Evolutionary conservation across 2,329 filamentous ascomycete species (phyloP).

Genomic region (Colletotrichum sp.): DNA sequence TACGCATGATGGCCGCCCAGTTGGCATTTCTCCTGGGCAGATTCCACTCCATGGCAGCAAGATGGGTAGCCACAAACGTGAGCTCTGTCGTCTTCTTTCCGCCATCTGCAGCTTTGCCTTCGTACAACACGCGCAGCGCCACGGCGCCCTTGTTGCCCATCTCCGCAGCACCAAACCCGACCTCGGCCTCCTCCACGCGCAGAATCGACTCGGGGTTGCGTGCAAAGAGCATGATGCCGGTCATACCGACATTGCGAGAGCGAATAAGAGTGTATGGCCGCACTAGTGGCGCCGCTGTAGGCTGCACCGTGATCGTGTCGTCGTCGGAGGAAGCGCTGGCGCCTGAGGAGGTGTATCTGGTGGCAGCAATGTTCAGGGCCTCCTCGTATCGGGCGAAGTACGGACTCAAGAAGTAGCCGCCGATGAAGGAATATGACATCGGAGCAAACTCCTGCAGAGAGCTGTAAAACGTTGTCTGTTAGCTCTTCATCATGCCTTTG

Average conservation of each 20-base stretch:
- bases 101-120: conserved; percentile 31
- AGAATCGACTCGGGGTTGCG: conserved; percentile 65
- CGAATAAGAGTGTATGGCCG: conserved; percentile 72
- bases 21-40: conserved; percentile 80
- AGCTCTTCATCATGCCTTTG: background rate
- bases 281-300: conserved; percentile 23
- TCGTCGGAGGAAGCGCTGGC: conserved; percentile 21
- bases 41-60: conserved; percentile 86
- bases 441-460: conserved; percentile 93
- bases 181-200: conserved; percentile 76
- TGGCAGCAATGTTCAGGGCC: conserved; percentile 73
- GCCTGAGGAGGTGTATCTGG: conserved; percentile 30
- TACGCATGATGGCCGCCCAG: conserved; percentile 83
- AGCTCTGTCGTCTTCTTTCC: conserved; percentile 60
- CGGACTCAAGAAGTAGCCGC: conserved; percentile 76
- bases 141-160: conserved; percentile 98
- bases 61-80: conserved; percentile 87
- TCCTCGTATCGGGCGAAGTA: conserved; percentile 77
- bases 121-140: conserved; percentile 73
- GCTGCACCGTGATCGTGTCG: conserved; percentile 19
- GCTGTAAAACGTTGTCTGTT: conserved; percentile 37
- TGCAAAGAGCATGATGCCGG: conserved; percentile 84
- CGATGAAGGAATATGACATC: conserved; percentile 82
- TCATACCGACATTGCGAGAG: conserved; percentile 84
- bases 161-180: conserved; percentile 82